phyloP scores from a whole-genome alignment of 768 basidiomycete genomes.

The Suillus clintonianus region DNA sequence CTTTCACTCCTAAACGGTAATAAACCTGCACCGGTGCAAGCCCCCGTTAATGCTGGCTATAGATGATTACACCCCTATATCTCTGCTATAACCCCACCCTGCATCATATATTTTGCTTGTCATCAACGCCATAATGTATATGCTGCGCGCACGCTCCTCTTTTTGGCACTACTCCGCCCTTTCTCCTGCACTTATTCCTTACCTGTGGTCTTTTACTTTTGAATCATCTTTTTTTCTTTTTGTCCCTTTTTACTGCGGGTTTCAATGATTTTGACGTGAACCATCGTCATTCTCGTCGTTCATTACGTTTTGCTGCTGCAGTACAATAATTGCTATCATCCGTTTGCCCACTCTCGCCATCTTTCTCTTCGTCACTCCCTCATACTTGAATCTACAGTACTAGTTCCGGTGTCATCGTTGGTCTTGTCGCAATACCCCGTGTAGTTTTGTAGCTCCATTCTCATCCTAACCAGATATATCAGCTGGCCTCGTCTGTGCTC shows the following conservation, averaged over 20 bases:
- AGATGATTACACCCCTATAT: conserved; percentile 9
- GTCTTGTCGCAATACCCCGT: conserved; percentile 35
- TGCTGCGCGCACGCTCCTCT: conserved; percentile 1
- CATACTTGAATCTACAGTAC: conserved; percentile 28
- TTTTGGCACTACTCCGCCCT: conserved; percentile 13
- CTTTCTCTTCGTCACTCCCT: conserved; percentile 15
- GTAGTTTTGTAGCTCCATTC: conserved; percentile 35
- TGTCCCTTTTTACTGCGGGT: conserved; percentile 18
- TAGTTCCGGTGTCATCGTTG: conserved; percentile 31
- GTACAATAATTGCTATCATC: conserved; percentile 32
- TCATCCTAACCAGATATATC: conserved; percentile 12
- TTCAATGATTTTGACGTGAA: conserved; percentile 22
- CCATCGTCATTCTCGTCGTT: conserved; percentile 26
- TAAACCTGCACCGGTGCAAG: conserved; percentile 12
- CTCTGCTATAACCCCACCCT: conserved; percentile 7
- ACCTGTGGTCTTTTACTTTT: background rate
- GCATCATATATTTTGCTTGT: conserved; percentile 22
- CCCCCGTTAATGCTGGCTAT: conserved; percentile 24
- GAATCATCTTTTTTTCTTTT: conserved; percentile 17
- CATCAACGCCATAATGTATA: conserved; percentile 8
- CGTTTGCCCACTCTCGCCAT: conserved; percentile 14
- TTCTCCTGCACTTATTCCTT: conserved; percentile 12
- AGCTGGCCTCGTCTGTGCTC: background rate
- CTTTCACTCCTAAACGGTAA: conserved; percentile 38
- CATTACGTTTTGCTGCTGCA: conserved; percentile 23